Percentiles rank a stretch among this genome's conserved stretches.
These are phyloP conservation scores for Xylaria sp. DNA, from an alignment of 2,329 filamentous ascomycete genomes.

Conservation along the genomic window DNA sequence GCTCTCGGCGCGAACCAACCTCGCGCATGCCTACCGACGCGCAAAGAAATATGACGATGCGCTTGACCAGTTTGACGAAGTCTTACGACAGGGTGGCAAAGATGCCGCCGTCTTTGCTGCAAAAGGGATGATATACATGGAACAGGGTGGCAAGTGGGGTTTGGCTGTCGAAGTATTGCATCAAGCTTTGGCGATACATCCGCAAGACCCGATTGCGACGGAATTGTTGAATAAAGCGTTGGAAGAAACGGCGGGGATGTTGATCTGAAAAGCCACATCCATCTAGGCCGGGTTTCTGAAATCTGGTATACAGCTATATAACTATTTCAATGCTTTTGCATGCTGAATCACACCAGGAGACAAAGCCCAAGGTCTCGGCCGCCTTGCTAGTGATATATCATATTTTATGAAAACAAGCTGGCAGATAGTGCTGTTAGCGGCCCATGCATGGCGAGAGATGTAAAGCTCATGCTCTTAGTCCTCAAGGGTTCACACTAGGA, in stretches of 20 bases:
- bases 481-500: too few species aligned
- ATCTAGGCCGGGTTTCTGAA: not conserved
- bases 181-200: slow-evolving; percentile 81
- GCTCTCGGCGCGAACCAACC: slow-evolving; percentile 85
- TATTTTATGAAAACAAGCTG: too few species aligned
- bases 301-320: not conserved
- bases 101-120: slow-evolving; percentile 82
- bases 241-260: slow-evolving; percentile 65
- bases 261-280: slow-evolving; percentile 23
- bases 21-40: slow-evolving; percentile 87
- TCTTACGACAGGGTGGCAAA: slow-evolving; percentile 83
- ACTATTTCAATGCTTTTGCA: not conserved
- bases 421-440: not conserved
- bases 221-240: slow-evolving; percentile 80
- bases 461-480: not conserved
- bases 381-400: not conserved
- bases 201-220: slow-evolving; percentile 83
- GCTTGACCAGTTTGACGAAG: slow-evolving; percentile 85
- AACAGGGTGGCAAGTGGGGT: slow-evolving; percentile 73
- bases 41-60: slow-evolving; percentile 76
- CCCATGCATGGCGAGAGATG: not conserved
- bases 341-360: not conserved
- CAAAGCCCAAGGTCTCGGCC: not conserved
- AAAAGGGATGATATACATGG: slow-evolving; percentile 85
- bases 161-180: slow-evolving; percentile 86